Evolutionary conservation across 148 eudicot genomes (phyloP), one percentile per base, ranked within the genome.

Genomic region (Mesembryanthemum crystallinum): DNA sequence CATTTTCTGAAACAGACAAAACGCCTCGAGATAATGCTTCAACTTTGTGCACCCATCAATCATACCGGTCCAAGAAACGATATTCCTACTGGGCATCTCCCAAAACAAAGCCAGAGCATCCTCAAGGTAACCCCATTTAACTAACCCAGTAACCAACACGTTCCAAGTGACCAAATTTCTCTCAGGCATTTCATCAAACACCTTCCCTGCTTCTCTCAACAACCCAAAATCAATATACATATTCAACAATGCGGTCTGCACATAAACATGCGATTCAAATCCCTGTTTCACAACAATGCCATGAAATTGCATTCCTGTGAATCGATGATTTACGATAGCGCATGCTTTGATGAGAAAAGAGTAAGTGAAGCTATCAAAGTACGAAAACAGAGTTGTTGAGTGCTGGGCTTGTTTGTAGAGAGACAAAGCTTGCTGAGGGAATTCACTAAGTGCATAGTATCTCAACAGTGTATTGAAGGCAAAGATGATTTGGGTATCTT

Each of bases 161-260:
- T 91, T 91, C 93, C 91, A 91, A 33, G 89, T 77, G 20, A 89
- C 91, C 32, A 64, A 77, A 82, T 86, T 91, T 68, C 86, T 85
- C 37, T 83, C 81, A 76, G 91, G 89, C 87, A 91, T 89, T 89
- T 87, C 88, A 70, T 88, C 89, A 25, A 91, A 89, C 86, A 91
- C 80, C 35, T 81, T 82, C 11, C 73, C 6, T 27, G 90, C 88
- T 68, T 82, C 67, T 10, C 20, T 18, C 23, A 84, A 49, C 30
- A 43, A 81, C 81, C 90, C 85, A 79, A 80, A 84, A 29, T 71
- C 86, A 0, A 77, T 51, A 68, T 85, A 88, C 90, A 89, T 81
- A 10, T 89, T 85, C 39, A 89, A 71, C 87, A 91, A 71, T 33
- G 90, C 88, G 23, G 92, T 91, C 60, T 77, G 86, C 49, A 85